Evolutionary conservation across 805 yeast species (phyloP), one percentile per base, ranked within the genome.

Genomic region (Metschnikowia rubicola): DNA sequence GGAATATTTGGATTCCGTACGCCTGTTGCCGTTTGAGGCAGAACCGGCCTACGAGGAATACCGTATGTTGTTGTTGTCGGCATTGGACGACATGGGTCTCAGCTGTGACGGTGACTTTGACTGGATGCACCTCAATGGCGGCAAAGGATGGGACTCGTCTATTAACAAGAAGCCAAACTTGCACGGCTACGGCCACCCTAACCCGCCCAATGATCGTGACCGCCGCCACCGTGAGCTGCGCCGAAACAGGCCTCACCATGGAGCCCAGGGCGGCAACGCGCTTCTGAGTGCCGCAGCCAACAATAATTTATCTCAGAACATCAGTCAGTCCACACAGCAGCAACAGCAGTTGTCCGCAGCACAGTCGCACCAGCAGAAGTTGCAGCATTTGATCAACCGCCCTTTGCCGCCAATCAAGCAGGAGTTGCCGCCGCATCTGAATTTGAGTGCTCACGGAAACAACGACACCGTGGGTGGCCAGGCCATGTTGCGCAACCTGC

Each of bases 131-230:
- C 74, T 86, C 56, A 86, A 86, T 61, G 80, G 81, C 43, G 94
- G 94, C 40, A 78, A 79, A 61, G 94, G 94, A 13, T 86, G 94
- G 94, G 89, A 86, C 62, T 77, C 87, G 59, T 62, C 75, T 50
- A 78, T 84, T 50, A 86, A 86, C 62, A 85, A 83, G 63, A 84
- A 88, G 61, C 88, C 88, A 39, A 86, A 86, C 66, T 67, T 86
- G 54, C 89, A 86, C 63, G 95, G 95, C 4, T 86, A 86, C 62
- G 94, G 94, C 28, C 81, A 82, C 62, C 86, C 87, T 43, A 80
- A 73, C 51, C 85, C 85, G 26, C 76, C 77, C 11, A 71, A 71
- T 50, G 77, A 73, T 31, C 59, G 76, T 37, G 75, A 71, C 36
- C 64, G 77, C 59, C 70, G 76, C 52, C 75, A 70, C 50, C 68